Conservation (phyloP, 2,329 filamentous ascomycete genomes). For the Helminthosporium solani region DNA sequence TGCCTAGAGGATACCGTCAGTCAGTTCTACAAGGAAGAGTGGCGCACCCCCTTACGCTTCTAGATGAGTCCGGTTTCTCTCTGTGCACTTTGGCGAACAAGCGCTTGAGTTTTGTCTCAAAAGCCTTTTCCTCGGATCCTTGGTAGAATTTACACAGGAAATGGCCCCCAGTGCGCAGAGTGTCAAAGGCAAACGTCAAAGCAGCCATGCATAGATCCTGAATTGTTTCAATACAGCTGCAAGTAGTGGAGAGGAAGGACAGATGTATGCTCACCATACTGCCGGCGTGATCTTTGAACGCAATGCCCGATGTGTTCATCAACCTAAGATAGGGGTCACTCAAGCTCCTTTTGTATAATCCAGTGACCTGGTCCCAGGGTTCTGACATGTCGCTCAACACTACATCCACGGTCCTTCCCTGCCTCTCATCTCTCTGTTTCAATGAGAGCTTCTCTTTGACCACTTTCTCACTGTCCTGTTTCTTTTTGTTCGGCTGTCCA, state of each 20-base stretch:
- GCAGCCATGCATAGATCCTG: slow-evolving; percentile 90
- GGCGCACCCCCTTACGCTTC: slow-evolving; percentile 62
- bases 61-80: slow-evolving; percentile 89
- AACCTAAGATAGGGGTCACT: slow-evolving; percentile 97
- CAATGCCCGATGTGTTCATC: slow-evolving; percentile 96
- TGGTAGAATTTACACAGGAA: slow-evolving; percentile 99
- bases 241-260: too few species aligned
- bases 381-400: slow-evolving; percentile 99
- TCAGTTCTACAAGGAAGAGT: not conserved
- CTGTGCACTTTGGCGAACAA: slow-evolving; percentile 79
- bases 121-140: slow-evolving; percentile 76
- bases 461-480: slow-evolving; percentile 26
- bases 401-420: slow-evolving; percentile 73
- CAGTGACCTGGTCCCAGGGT: slow-evolving; percentile 82
- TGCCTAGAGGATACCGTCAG: slow-evolving; percentile 56
- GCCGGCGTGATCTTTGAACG: slow-evolving; percentile 82
- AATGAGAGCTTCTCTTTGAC: slow-evolving; percentile 23
- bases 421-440: slow-evolving; percentile 40
- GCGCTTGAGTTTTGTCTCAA: slow-evolving; percentile 72
- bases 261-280: slow-evolving; percentile 78
- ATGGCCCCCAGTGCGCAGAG: slow-evolving; percentile 76
- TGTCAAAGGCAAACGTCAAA: slow-evolving; percentile 80
- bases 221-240: slow-evolving; percentile 1
- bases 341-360: slow-evolving; percentile 82
- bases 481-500: slow-evolving; percentile 12